A percentile compares a stretch with the other conserved stretches of the same genome.
Conservation (phyloP, 768 basidiomycete genomes). For the Phylloporus rhodoxanthus region DNA sequence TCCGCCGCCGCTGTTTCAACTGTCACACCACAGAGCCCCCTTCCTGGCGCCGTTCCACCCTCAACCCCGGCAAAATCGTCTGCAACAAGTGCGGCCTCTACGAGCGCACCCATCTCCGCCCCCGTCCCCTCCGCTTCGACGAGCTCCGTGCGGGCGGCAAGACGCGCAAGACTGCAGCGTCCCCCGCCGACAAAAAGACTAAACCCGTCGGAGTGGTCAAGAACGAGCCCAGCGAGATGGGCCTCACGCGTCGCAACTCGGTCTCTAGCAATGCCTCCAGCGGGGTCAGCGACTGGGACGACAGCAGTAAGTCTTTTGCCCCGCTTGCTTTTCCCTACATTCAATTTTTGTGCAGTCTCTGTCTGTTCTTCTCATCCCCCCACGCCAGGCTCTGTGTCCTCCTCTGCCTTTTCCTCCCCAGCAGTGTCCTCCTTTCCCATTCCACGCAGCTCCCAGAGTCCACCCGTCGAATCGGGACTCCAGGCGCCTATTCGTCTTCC, state of each 20-base stretch:
- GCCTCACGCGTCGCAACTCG: constrained; percentile 52
- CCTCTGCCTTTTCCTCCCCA: constrained; percentile 67
- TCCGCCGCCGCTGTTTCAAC: constrained; percentile 83
- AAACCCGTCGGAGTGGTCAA: constrained; percentile 46
- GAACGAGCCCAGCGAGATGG: constrained; percentile 55
- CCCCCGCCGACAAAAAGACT: constrained; percentile 29
- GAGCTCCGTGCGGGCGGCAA: constrained; percentile 85
- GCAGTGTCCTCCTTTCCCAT: constrained; percentile 54
- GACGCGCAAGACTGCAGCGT: constrained; percentile 47
- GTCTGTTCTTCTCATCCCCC: constrained; percentile 31
- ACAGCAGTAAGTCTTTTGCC: constrained; percentile 50
- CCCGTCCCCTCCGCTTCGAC: constrained; percentile 80
- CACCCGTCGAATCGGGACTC: constrained; percentile 42
- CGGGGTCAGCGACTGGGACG: constrained; percentile 73
- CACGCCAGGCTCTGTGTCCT: constrained; percentile 45
- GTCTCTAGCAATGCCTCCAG: constrained; percentile 53
- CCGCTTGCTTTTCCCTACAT: not conserved
- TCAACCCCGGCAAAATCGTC: constrained; percentile 88
- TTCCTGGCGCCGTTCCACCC: constrained; percentile 80
- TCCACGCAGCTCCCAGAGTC: constrained; percentile 49
- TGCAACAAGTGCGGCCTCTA: constrained; percentile 93
- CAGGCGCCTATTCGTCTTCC: constrained; percentile 58
- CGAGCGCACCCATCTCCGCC: constrained; percentile 81
- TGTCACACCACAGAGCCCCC: constrained; percentile 90
- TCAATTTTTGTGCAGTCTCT: constrained; percentile 16